Conservation (phyloP, 441 rosid species). For the Flueggea neowawraea region DNA sequence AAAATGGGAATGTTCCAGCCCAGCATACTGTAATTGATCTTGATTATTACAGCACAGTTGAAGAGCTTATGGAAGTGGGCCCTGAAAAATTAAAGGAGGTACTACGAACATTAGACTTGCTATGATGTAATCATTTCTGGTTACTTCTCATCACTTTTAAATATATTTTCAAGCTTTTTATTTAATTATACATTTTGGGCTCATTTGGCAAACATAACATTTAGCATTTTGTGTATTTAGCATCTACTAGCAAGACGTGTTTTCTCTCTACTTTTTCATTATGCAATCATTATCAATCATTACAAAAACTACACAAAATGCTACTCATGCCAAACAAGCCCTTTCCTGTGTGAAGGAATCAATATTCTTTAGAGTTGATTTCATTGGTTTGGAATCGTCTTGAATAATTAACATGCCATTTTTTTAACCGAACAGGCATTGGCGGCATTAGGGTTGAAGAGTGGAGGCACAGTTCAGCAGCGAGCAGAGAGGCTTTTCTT, state of each 20-base stretch:
- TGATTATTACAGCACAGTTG: slow-evolving; percentile 85
- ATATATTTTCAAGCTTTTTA: no score
- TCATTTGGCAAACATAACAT: no score
- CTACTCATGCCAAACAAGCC: no score
- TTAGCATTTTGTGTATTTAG: no score
- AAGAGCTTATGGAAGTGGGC: slow-evolving; percentile 88
- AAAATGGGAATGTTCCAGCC: slow-evolving; percentile 48
- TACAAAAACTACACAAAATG: no score
- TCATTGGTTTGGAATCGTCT: background rate
- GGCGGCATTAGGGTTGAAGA: slow-evolving; percentile 87
- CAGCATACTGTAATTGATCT: slow-evolving; percentile 65
- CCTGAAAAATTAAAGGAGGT: slow-evolving; percentile 94
- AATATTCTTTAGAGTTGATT: background rate
- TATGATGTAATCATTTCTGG: background rate
- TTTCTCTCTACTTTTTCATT: no score
- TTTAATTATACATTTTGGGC: no score
- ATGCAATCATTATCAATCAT: no score
- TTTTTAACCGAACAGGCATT: slow-evolving; percentile 46
- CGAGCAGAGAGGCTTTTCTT: slow-evolving; percentile 98
- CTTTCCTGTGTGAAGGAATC: no score
- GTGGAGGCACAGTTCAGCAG: slow-evolving; percentile 93
- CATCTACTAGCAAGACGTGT: no score
- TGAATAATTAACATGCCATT: background rate
- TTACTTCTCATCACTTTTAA: background rate
- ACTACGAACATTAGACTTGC: slow-evolving; percentile 4